Evolutionary conservation across 345 rosid species (phyloP).

Genomic region (Syzygium oleosum): DNA sequence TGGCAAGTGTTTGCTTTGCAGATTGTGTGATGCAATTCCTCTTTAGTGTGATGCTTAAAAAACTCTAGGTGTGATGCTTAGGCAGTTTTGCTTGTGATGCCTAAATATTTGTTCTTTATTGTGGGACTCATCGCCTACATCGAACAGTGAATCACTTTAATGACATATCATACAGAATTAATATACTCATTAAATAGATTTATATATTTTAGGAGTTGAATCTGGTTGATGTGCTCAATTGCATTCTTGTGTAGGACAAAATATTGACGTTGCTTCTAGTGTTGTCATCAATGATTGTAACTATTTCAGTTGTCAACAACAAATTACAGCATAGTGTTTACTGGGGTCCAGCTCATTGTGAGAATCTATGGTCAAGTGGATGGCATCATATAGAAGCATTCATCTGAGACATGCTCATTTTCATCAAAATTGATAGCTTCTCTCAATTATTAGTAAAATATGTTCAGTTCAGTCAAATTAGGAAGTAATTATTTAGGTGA

Average conservation of each 20-base stretch:
- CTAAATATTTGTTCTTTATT: background rate
- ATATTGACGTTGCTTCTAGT: fast-evolving
- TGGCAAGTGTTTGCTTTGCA: background rate
- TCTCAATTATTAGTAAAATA: no score
- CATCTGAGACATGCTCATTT: no score
- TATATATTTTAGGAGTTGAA: background rate
- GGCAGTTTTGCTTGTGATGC: background rate
- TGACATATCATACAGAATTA: background rate
- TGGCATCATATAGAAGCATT: no score
- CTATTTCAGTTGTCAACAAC: no score
- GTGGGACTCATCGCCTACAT: background rate
- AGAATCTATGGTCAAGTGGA: no score
- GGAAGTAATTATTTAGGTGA: no score
- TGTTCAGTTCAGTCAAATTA: no score
- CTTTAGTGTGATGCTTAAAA: background rate
- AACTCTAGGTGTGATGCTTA: background rate
- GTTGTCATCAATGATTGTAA: background rate
- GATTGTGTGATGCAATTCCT: background rate
- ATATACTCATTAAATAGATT: no score
- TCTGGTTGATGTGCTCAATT: background rate
- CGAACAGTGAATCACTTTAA: background rate
- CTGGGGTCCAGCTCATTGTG: no score
- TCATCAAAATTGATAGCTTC: no score
- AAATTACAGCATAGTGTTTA: no score
- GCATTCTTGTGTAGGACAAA: background rate